Conservation (phyloP, 306 rosid species). For the peach (Prunus persica) region Prunus_persica_NCBIv2 NC_034015.1:21972001-21972500, state of each 20-base stretch:
- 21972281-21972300: constrained; percentile 75
- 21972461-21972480: background rate
- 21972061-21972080: background rate
- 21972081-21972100: background rate
- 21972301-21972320: constrained; percentile 84
- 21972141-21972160: background rate
- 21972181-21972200: background rate
- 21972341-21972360: constrained; percentile 47
- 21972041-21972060: background rate
- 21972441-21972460: background rate
- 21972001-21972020: too few species aligned
- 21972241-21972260: constrained; percentile 88
- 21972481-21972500: background rate
- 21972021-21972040: too few species aligned
- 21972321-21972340: constrained; percentile 95
- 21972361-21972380: background rate
- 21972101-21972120: background rate
- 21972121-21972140: background rate
- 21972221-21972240: constrained; percentile 42
- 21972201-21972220: background rate
- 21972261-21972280: constrained; percentile 63
- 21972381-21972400: background rate
- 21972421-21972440: background rate
- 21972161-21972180: background rate
- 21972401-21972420: background rate